Conservation (phyloP, 306 rosid genomes). For the Calophaca sinica region DNA sequence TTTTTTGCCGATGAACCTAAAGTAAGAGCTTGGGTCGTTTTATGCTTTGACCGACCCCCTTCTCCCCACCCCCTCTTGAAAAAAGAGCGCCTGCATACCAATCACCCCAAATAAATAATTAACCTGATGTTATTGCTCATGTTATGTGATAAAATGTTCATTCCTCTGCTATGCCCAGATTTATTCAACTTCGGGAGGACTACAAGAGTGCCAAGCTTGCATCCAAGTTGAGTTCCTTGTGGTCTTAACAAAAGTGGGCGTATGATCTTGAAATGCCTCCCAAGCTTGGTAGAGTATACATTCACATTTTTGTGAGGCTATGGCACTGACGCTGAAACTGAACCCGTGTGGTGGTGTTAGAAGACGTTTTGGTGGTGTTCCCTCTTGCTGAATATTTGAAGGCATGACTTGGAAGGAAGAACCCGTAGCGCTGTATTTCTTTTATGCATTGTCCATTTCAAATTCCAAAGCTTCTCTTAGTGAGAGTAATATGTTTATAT, state of each 20-base stretch:
- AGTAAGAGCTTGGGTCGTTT: no score
- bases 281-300: conserved; percentile 9
- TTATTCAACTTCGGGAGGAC: conserved; percentile 95
- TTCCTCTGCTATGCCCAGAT: conserved; percentile 58
- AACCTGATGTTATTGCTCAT: conserved; percentile 3
- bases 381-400: conserved; percentile 46
- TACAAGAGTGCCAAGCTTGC: conserved; percentile 98
- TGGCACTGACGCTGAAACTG: conserved; percentile 42
- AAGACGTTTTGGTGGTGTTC: conserved; percentile 31
- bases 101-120: background rate
- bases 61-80: no score
- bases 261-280: conserved; percentile 36
- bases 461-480: conserved; percentile 37
- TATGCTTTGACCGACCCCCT: no score
- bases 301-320: conserved; percentile 31
- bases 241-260: conserved; percentile 54
- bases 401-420: conserved; percentile 48
- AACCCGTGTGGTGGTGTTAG: conserved; percentile 43
- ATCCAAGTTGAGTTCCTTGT: conserved; percentile 82
- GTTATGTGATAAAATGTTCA: conserved; percentile 43
- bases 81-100: background rate
- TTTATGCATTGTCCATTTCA: conserved; percentile 31
- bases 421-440: conserved; percentile 36
- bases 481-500: conserved; percentile 38
- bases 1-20: no score